Base-by-base conservation (phyloP, 1,284 basidiomycete genomes). In the Tilletiopsis washingtonensis region DNA sequence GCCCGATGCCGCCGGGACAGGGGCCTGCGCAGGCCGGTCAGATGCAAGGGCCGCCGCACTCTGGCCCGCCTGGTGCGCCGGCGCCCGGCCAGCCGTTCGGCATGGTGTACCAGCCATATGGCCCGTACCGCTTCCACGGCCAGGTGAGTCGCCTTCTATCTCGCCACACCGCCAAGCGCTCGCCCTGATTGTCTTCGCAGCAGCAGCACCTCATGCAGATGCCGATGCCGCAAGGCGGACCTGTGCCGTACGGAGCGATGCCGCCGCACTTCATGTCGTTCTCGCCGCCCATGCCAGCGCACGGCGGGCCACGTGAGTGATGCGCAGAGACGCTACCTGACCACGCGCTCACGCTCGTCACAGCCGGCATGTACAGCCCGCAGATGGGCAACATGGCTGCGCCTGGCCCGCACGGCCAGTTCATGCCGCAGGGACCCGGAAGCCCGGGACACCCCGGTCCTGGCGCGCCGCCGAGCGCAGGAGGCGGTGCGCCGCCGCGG, bases 201-300 rank as follows among this genome's bases (percentile, higher is more conserved):
- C 46, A 53, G 26, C 38, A 43, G 24, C 59, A 53, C 2, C 51
- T 56, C 17, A 51, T 54, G 52, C 52, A 53, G 51, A 57, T 34
- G n/a, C 60, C 57, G 2, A 48, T 32, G 40, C 47, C 49, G 40
- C 55, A 51, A 27, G 61, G 58, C 24, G 52, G 43, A 17, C 54
- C 52, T 15, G 57, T 59, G 52, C 59, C 59, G 9, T 61, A 56
- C 32, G 61, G 61, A 21, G 52, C 47, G 3, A 53, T 61, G 36
- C 57, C 53, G 4, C 61, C 59, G 46, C 62, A 65, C 21, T 62
- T 58, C 40, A 60, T 67, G 57, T 62, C 56, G 5, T 67, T 67
- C 46, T 62, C 60, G 14, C 59, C 61, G 11, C 48, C 56, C n/a
- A 58, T 67, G 56, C 60, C 59, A 27, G 54, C 58, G 23, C 63